Base-by-base conservation (phyloP, 1,284 basidiomycete genomes). In the Heterobasidion occidentale region DNA sequence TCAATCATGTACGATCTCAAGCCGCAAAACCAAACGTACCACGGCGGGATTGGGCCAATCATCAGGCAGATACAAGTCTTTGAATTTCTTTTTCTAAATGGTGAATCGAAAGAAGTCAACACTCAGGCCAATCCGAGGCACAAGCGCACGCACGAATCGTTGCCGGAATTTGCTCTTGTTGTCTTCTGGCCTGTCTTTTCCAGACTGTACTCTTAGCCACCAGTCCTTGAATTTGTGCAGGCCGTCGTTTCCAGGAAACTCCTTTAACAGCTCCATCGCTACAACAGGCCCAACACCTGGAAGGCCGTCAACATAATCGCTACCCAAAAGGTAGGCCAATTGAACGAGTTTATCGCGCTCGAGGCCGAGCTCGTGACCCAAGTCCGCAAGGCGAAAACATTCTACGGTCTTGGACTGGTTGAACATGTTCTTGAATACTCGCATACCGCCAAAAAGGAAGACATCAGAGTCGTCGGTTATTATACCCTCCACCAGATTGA, bases 401-500 rank as follows among this genome's bases (percentile, higher is more conserved):
- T 99, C 96, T 57, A 98, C 96, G 9, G 93, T 97, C 77, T 98
- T 98, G 58, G 92, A 91, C 73, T 98, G 94, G 71, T 98, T 98
- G 77, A 99, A 99, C 90, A 99, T 97, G 71, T 99, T 98, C 73
- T 97, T 97, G 79, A 91, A 98, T 47, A 99, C 92, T 34, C 93
- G 86, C 58, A 81, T 76, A 15, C 92, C 96, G 36, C 97, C 96
- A 63, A 99, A 99, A 49, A 99, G 84, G 71, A 99, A 99, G 38
- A 99, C 94, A 66, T 99, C 97, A 15, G 94, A 97, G 71, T 99
- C 97, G 71, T 99, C 97, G 0, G 97, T 99, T 70, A 99, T 99
- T 62, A 99, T 90, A 0, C 97, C 97, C 64, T 99, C 94, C 42
- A 98, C 96, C 33, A 99, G 79, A 2, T 86, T 83, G 7, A 96